Evolutionary conservation across 139 green algal species (phyloP).

Genomic region (Chlorella sorokiniana): DNA sequence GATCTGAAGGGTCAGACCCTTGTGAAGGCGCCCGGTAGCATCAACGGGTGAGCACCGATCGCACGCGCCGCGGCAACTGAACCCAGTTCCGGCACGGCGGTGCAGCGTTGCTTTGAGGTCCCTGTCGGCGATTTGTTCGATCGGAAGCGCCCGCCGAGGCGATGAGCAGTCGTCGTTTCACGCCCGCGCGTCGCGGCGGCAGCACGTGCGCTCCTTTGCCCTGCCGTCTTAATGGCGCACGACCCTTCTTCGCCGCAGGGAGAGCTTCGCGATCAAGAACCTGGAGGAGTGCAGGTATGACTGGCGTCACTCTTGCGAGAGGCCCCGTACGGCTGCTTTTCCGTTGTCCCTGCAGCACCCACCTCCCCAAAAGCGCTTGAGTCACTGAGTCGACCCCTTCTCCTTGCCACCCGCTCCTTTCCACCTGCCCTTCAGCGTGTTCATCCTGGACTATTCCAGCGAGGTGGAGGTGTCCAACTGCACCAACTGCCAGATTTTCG

Average conservation of each 20-base stretch:
- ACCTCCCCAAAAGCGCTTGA: too few relatives aligned
- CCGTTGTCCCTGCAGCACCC: too few relatives aligned
- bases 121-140: neutral
- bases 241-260: slow-evolving; percentile 29
- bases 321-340: neutral
- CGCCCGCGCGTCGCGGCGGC: too few relatives aligned
- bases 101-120: neutral
- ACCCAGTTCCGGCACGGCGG: neutral
- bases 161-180: neutral
- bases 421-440: slow-evolving; percentile 45
- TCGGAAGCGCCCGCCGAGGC: neutral
- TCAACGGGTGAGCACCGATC: slow-evolving; percentile 50
- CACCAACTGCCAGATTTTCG: slow-evolving; percentile 64
- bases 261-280: slow-evolving; percentile 47
- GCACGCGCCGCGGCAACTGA: neutral
- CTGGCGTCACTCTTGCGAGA: neutral
- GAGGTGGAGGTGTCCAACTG: slow-evolving; percentile 60
- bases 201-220: neutral
- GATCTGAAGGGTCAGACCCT: slow-evolving; percentile 48
- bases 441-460: slow-evolving; percentile 60
- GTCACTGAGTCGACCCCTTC: neutral
- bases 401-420: neutral
- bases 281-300: slow-evolving; percentile 48
- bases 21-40: slow-evolving; percentile 48
- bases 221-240: too few relatives aligned